Evolutionary conservation across 148 eudicot genomes (phyloP).

Genomic region (Rhododendron ferrugineum): DNA sequence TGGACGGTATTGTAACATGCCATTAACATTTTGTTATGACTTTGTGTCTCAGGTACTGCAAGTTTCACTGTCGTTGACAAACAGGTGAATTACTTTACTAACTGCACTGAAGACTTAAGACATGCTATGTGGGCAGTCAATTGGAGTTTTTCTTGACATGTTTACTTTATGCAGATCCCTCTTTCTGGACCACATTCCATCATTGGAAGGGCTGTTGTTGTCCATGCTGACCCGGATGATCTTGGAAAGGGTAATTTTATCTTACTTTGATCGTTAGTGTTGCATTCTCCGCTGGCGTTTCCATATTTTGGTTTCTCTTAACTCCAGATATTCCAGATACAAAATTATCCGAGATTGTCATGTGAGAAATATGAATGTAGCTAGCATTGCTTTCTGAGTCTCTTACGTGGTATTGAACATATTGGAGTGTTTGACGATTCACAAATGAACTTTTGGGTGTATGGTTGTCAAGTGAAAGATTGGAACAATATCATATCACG

Average conservation of each 20-base stretch:
- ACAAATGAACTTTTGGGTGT: neutral
- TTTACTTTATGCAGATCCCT: conserved; percentile 55
- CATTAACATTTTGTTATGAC: neutral
- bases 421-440: neutral
- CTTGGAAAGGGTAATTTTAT: conserved; percentile 66
- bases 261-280: neutral
- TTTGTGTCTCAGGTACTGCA: conserved; percentile 50
- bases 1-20: neutral
- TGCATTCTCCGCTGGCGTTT: neutral
- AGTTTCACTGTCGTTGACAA: conserved; percentile 66
- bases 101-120: neutral
- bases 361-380: neutral
- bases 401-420: neutral
- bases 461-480: neutral
- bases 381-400: neutral
- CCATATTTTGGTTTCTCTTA: neutral
- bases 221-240: conserved; percentile 92
- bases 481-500: neutral
- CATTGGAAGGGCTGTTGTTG: conserved; percentile 93
- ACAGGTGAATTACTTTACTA: conserved; percentile 37
- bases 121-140: neutral
- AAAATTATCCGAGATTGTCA: neutral
- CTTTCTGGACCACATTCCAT: conserved; percentile 72
- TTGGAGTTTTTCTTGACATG: neutral
- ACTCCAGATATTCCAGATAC: neutral